Base-by-base conservation (phyloP, 169 alveolate genomes). In the Hepatocystis sp. region DNA sequence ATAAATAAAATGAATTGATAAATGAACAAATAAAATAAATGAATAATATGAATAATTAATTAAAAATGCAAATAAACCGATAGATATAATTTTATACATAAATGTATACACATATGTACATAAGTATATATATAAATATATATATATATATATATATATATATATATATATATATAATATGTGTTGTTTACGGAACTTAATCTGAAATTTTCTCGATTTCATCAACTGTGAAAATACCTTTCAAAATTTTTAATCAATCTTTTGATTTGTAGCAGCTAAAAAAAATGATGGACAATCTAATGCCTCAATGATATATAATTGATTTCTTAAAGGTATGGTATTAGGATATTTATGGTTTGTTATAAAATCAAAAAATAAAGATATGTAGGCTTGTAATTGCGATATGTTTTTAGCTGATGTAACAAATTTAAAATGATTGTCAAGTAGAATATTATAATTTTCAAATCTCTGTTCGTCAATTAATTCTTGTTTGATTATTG, bases 221-320 rank as follows among this genome's bases (percentile, higher is more conserved):
- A n/a, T n/a, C n/a, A n/a, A n/a, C n/a, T n/a, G n/a, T n/a, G n/a
- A n/a, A n/a, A n/a, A 36, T 23, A 2, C 19, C 28, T 27, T 46
- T 28, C 13, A 21, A 47, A 15, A 42, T 8, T 17, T 44, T 71
- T 46, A 71, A 51, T 71, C 86, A 56, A 71, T 39, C 53, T 71
- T 56, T 25, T 71, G 76, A 65, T 52, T 71, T 13, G 71, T 65
- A 2, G 68, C 86, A 7, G 78, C 86, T 0, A 76, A 71, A 44
- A 71, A 71, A 58, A 71, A 71, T 28, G 86, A 71, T 15, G 86
- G 46, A 71, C 86, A 71, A 13, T 71, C 86, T 28, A 71, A 58
- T 25, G 86, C 86, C 23, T 71, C 86, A 39, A 71, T 71, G 46
- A 71, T 71, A 19, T 27, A 71, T 17, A 71, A 61, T 36, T 71